phyloP scores from a whole-genome alignment of 257 asterid species.

The Solanum corneliomulleri region DNA sequence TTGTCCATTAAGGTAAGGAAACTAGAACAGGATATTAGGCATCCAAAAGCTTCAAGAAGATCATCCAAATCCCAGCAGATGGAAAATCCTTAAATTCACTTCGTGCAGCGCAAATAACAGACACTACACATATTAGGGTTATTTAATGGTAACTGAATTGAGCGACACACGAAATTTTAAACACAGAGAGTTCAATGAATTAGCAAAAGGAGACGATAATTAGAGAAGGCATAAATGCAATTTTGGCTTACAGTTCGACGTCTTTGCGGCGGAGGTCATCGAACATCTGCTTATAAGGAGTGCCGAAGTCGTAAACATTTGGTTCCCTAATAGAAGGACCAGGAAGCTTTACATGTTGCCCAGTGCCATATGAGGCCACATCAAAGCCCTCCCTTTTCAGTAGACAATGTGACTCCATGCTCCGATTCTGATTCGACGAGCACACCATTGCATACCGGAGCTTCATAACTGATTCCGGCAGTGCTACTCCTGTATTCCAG shows the following conservation, averaged over 20 bases:
- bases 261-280: slow-evolving; percentile 98
- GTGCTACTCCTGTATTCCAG: neutral
- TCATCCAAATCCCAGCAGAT: neutral
- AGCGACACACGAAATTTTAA: neutral
- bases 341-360: slow-evolving; percentile 98
- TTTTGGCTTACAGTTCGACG: slow-evolving; percentile 52
- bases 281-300: slow-evolving; percentile 88
- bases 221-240: neutral
- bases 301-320: slow-evolving; percentile 93
- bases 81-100: neutral
- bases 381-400: slow-evolving; percentile 85
- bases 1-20: neutral
- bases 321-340: slow-evolving; percentile 99
- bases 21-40: neutral
- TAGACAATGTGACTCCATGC: slow-evolving; percentile 92
- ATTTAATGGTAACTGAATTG: neutral
- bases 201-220: neutral
- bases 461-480: slow-evolving; percentile 32
- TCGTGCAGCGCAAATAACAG: neutral
- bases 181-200: neutral
- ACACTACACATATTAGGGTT: neutral
- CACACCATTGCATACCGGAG: slow-evolving; percentile 94
- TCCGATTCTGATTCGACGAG: slow-evolving; percentile 94
- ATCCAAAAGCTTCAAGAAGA: neutral
- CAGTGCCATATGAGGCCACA: slow-evolving; percentile 92